Evolutionary conservation across 306 rosid genomes (phyloP).

Genomic region (Sindora glabra): DNA sequence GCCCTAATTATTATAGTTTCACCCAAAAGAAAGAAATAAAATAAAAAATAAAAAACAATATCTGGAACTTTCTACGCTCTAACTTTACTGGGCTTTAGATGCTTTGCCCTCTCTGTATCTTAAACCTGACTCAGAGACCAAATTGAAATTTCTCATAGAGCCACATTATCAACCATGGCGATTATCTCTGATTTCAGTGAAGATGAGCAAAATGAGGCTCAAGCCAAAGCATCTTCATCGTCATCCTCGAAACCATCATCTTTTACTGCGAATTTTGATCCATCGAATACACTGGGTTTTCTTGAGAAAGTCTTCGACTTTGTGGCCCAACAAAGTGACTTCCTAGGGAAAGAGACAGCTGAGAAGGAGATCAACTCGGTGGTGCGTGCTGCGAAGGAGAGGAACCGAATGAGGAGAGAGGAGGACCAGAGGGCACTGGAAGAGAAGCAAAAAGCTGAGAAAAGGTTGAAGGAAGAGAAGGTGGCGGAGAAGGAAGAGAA

Average conservation of each 20-base stretch:
- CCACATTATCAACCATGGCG: constrained; percentile 61
- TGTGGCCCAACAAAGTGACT: constrained; percentile 62
- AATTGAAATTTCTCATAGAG: too few relatives aligned
- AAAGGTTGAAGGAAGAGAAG: constrained; percentile 12
- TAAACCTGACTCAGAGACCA: too few relatives aligned
- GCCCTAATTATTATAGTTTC: too few relatives aligned
- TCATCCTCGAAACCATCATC: constrained; percentile 19
- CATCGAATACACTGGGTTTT: constrained; percentile 47
- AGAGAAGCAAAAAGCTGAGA: constrained; percentile 13
- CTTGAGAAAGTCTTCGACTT: constrained; percentile 53
- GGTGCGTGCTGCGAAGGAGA: constrained; percentile 25
- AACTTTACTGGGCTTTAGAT: too few relatives aligned
- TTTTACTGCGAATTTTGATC: constrained; percentile 54
- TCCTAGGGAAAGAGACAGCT: constrained; percentile 30
- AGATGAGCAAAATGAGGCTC: constrained; percentile 22
- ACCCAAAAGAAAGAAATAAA: too few relatives aligned
- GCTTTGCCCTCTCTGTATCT: too few relatives aligned
- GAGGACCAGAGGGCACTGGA: constrained; percentile 20
- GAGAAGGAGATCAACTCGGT: constrained; percentile 35
- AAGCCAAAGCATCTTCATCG: constrained; percentile 7
- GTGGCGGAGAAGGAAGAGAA: too few relatives aligned
- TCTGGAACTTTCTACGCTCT: too few relatives aligned
- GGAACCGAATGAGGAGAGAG: constrained; percentile 28
- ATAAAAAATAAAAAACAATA: too few relatives aligned
- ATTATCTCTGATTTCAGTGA: constrained; percentile 61